A percentile compares a stretch with the other conserved stretches of the same genome.
These are phyloP conservation scores for Phlyctochytrium planicorne DNA, from an alignment of 192 early-diverging fungal genomes.

Conservation along the genomic window DNA sequence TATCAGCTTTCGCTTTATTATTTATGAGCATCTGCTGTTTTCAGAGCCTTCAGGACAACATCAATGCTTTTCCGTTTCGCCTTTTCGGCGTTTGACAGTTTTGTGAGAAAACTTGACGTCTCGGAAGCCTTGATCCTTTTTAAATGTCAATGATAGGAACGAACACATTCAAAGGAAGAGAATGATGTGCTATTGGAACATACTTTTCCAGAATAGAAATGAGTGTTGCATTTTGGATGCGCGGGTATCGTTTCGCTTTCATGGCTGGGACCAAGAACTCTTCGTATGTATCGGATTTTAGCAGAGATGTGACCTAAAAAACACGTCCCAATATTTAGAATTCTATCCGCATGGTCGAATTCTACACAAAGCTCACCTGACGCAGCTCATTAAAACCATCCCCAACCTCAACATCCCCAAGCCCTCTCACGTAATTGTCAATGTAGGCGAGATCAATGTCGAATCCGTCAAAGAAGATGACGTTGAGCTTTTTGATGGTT, in stretches of 20 bases:
- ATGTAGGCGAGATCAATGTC: constrained; percentile 54
- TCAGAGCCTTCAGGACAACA: constrained; percentile 30
- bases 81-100: constrained; percentile 43
- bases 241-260: constrained; percentile 64
- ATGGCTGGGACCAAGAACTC: constrained; percentile 68
- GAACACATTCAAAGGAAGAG: too few species aligned
- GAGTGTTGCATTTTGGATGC: constrained; percentile 61
- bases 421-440: constrained; percentile 64
- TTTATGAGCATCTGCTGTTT: too few species aligned
- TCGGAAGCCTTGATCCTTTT: constrained; percentile 22
- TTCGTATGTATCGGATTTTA: constrained; percentile 71
- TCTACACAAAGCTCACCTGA: constrained; percentile 50
- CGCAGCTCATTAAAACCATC: constrained; percentile 67
- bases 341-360: constrained; percentile 40
- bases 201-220: constrained; percentile 82
- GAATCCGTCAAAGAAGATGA: constrained; percentile 16
- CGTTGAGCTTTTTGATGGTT: constrained; percentile 61
- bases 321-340: too few species aligned
- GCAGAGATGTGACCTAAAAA: too few species aligned
- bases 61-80: constrained; percentile 44
- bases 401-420: too few species aligned
- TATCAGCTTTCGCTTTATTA: too few species aligned
- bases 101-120: constrained; percentile 39
- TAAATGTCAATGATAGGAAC: not conserved
- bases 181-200: too few species aligned